A percentile compares a stretch with the other conserved stretches of the same genome.
Evolutionary conservation across 805 yeast genomes (phyloP).

Genomic region (Candida sonorensis): DNA sequence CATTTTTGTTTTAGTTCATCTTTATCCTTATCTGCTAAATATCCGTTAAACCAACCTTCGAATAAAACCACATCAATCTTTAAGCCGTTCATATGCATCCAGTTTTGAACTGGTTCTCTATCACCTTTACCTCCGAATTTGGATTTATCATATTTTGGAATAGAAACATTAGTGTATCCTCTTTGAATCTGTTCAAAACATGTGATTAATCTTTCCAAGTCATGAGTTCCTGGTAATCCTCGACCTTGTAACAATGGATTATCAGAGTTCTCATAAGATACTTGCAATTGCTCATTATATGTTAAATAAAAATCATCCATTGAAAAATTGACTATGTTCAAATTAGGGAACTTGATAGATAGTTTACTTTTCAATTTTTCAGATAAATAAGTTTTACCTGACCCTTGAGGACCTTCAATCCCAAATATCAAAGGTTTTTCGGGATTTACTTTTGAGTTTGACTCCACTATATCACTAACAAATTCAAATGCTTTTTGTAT

Average conservation of each 20-base stretch:
- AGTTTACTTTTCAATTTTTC: conserved; percentile 31
- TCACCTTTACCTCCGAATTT: conserved; percentile 72
- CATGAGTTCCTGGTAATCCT: conserved; percentile 95
- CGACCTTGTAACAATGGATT: conserved; percentile 56
- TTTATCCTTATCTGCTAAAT: conserved; percentile 33
- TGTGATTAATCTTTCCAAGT: conserved; percentile 38
- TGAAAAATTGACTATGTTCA: conserved; percentile 47
- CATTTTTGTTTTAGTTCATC: conserved; percentile 24
- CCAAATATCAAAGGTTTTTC: conserved; percentile 38
- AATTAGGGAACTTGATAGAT: conserved; percentile 26
- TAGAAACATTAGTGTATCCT: conserved; percentile 23
- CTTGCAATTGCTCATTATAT: conserved; percentile 46
- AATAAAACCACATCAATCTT: conserved; percentile 63
- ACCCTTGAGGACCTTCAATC: conserved; percentile 71
- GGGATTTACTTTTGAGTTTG: conserved; percentile 11
- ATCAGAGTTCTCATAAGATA: conserved; percentile 34
- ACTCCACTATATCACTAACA: conserved; percentile 23
- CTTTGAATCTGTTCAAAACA: conserved; percentile 28
- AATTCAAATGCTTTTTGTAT: conserved; percentile 17
- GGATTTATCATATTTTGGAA: conserved; percentile 80
- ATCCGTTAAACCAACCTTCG: conserved; percentile 97
- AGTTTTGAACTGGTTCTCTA: conserved; percentile 36
- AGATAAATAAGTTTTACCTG: conserved; percentile 63
- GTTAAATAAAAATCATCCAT: conserved; percentile 84
- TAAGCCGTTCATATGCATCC: conserved; percentile 26